Base-by-base conservation (phyloP, 306 rosid species). In the Cucurbita moschata region DNA sequence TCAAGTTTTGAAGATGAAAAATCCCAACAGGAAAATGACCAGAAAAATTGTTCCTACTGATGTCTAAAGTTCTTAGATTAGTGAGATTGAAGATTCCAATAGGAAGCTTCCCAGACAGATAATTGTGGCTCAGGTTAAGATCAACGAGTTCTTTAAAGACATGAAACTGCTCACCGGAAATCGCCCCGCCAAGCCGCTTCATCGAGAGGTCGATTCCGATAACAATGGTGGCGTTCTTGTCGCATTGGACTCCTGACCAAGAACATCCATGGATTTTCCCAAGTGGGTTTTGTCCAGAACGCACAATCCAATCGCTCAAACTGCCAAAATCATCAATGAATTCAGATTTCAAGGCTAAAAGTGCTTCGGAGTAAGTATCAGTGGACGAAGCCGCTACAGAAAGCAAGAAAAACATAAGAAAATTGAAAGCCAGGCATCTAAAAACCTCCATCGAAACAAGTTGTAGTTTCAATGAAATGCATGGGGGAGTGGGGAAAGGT, bases 401-500 rank as follows among this genome's bases (percentile, higher is more conserved):
- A 69, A 87, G 46, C 49, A 85, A 47, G 75, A 80, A 79, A 75
- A 76, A 69, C 55, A 67, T 16, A 14, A 88, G 87, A 84, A 88
- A 79, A 81, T 70, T 59, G 26, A 75, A 64, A 84, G 63, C 38
- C 77, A 80, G 75, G 71, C 71, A 79, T 63, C 79, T 88, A 80
- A 78, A 83, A 83, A 69, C 86, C 86, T 82, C 95, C 98, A 94
- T 94, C 77, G 92, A 83, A 73, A 83, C 79, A 46, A 47, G 75
- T 80, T 81, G 78, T 80, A 64, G 83, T 61, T 81, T 71, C 58
- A 79, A 78, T 77, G 63, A 65, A 39, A 66, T 88, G 97, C 99
- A 87, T 94, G 93, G 99, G 97, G 96, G 84, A 90, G 77, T 87
- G 82, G 92, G 60, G 82, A 86, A 89, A 89, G 84, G 83, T 74